Evolutionary conservation across 176 grass and related monocot genomes (phyloP).

Genomic region (Tuctoria greenei): DNA sequence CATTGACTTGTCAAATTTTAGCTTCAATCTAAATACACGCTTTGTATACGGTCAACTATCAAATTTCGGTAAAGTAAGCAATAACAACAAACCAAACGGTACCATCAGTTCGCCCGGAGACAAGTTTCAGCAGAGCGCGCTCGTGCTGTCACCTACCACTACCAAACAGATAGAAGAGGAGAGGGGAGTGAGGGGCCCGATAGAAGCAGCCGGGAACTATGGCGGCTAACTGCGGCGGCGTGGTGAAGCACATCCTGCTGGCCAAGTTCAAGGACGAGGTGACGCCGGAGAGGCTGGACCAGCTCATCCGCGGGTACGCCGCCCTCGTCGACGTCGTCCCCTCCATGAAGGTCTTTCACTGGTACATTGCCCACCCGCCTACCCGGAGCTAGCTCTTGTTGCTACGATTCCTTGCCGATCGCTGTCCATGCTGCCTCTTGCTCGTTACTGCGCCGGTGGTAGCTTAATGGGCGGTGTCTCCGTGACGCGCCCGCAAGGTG

Average conservation of each 20-base stretch:
- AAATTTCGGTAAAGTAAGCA: too few species aligned
- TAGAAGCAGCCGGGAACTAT: not conserved
- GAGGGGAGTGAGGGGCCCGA: not conserved
- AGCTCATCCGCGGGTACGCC: slow-evolving; percentile 71
- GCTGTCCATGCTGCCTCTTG: not conserved
- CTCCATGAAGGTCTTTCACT: slow-evolving; percentile 88
- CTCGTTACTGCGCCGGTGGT: too few species aligned
- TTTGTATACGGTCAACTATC: too few species aligned
- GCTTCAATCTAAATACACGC: too few species aligned
- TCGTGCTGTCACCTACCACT: not conserved
- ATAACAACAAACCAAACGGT: too few species aligned
- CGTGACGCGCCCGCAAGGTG: slow-evolving; percentile 5
- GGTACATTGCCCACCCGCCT: slow-evolving; percentile 32
- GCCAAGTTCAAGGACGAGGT: slow-evolving; percentile 76
- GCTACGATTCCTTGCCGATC: not conserved
- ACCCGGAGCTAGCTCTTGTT: not conserved
- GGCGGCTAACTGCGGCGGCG: slow-evolving; percentile 8
- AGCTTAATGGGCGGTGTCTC: too few species aligned
- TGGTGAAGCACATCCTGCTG: slow-evolving; percentile 79
- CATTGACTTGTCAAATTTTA: too few species aligned
- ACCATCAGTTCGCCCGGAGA: too few species aligned
- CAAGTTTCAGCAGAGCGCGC: not conserved
- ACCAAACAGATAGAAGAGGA: not conserved
- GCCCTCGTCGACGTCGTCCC: slow-evolving; percentile 63
- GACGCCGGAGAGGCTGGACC: slow-evolving; percentile 45